Evolutionary conservation across 1,284 basidiomycete species (phyloP).

Genomic region (Sphaerobolus stellatus): DNA sequence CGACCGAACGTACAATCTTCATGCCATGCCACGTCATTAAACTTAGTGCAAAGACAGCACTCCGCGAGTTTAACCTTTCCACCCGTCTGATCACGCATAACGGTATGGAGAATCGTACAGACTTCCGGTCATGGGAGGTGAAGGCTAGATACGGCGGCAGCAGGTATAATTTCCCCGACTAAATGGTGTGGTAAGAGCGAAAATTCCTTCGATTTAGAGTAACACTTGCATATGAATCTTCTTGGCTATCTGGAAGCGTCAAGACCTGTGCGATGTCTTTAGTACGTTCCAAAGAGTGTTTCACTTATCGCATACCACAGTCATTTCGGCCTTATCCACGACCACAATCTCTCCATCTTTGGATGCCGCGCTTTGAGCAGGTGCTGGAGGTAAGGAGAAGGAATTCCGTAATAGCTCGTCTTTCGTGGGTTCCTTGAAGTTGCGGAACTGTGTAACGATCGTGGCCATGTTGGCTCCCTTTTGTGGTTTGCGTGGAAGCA

Average conservation of each 20-base stretch:
- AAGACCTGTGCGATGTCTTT: slow-evolving; percentile 49
- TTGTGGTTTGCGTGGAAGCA: too few relatives aligned
- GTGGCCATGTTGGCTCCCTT: too few relatives aligned
- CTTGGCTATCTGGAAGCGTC: slow-evolving; percentile 77
- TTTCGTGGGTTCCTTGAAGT: slow-evolving; percentile 88
- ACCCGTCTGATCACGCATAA: slow-evolving; percentile 92
- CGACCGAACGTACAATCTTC: slow-evolving; percentile 77
- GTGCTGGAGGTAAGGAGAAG: slow-evolving; percentile 72
- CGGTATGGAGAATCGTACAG: slow-evolving; percentile 89
- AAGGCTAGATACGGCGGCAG: slow-evolving; percentile 92
- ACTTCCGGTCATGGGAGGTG: slow-evolving; percentile 87
- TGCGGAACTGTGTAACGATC: slow-evolving; percentile 81
- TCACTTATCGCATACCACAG: slow-evolving; percentile 2
- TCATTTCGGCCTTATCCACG: slow-evolving; percentile 9
- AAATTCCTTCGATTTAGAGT: background rate
- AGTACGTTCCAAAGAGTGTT: background rate
- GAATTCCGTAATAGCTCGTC: slow-evolving; percentile 80
- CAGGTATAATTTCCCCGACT: slow-evolving; percentile 91
- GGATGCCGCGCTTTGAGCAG: slow-evolving; percentile 12
- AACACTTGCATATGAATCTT: slow-evolving; percentile 87
- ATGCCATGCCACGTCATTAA: slow-evolving; percentile 94
- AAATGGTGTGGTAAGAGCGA: background rate
- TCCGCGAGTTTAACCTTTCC: slow-evolving; percentile 88
- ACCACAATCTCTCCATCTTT: slow-evolving; percentile 19
- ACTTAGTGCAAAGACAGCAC: slow-evolving; percentile 93